Conservation (phyloP, 2,329 filamentous ascomycete species). For the Calycina herbarum region DNA sequence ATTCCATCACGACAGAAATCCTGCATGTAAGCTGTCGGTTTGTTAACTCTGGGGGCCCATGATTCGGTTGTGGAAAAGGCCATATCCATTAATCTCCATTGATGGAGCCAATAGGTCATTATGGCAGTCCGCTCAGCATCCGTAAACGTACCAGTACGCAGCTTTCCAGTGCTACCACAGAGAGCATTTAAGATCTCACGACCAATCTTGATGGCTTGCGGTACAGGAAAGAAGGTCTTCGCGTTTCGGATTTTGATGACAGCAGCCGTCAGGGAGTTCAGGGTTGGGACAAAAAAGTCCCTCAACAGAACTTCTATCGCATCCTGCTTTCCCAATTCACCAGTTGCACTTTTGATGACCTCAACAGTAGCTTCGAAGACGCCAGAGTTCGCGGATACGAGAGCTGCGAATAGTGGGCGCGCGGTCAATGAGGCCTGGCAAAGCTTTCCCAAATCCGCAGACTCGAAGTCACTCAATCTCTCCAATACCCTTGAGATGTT, state of each 20-base stretch:
- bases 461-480: slow-evolving; percentile 73
- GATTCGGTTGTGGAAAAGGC: slow-evolving; percentile 80
- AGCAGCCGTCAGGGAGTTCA: slow-evolving; percentile 47
- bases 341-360: slow-evolving; percentile 79
- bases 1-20: slow-evolving; percentile 94
- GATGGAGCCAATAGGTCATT: slow-evolving; percentile 74
- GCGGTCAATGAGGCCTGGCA: slow-evolving; percentile 68
- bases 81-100: slow-evolving; percentile 79
- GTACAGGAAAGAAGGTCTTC: slow-evolving; percentile 57
- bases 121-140: slow-evolving; percentile 45
- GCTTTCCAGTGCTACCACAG: slow-evolving; percentile 56
- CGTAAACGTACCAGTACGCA: slow-evolving; percentile 32
- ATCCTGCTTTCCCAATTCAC: slow-evolving; percentile 56
- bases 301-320: slow-evolving; percentile 50
- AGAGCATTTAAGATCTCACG: slow-evolving; percentile 57
- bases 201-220: slow-evolving; percentile 56
- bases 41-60: slow-evolving; percentile 70
- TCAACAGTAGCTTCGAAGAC: slow-evolving; percentile 80
- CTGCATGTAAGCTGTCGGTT: slow-evolving; percentile 65
- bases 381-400: slow-evolving; percentile 77
- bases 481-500: slow-evolving; percentile 74
- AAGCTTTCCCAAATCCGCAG: slow-evolving; percentile 66
- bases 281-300: slow-evolving; percentile 45
- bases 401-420: slow-evolving; percentile 72
- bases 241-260: slow-evolving; percentile 45